phyloP scores from a whole-genome alignment of 805 yeast species.

The Candida koratica region DNA sequence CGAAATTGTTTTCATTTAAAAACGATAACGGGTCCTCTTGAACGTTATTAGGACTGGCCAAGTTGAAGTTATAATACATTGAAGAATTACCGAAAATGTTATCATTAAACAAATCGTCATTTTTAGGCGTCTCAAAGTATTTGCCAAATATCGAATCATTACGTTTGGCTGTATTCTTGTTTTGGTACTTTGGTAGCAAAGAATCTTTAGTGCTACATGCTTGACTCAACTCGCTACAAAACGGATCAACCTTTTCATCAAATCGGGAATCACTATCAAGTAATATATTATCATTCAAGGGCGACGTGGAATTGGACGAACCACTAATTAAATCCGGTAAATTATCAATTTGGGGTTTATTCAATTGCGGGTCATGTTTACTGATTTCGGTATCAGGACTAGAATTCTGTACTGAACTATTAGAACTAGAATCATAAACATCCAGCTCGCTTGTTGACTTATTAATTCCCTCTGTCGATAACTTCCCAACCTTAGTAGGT shows the following conservation, averaged over 20 bases:
- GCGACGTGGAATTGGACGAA: constrained; percentile 35
- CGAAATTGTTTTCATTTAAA: constrained; percentile 48
- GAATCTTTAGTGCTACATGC: constrained; percentile 78
- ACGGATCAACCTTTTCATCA: constrained; percentile 68
- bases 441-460: constrained; percentile 8
- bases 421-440: constrained; percentile 14
- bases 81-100: constrained; percentile 15
- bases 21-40: constrained; percentile 44
- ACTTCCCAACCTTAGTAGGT: constrained; percentile 30
- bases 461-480: constrained; percentile 12
- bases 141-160: constrained; percentile 8
- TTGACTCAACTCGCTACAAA: constrained; percentile 69
- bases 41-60: constrained; percentile 10
- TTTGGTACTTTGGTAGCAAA: constrained; percentile 56
- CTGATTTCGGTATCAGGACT: constrained; percentile 17
- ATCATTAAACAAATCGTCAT: constrained; percentile 3
- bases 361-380: constrained; percentile 12
- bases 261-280: constrained; percentile 39
- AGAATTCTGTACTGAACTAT: constrained; percentile 12
- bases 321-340: constrained; percentile 38
- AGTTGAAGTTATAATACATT: constrained; percentile 15
- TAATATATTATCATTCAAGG: constrained; percentile 34
- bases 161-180: constrained; percentile 7
- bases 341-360: constrained; percentile 7
- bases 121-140: constrained; percentile 5